Conservation (phyloP, 441 rosid genomes). For the Erysimum pusillum region DNA sequence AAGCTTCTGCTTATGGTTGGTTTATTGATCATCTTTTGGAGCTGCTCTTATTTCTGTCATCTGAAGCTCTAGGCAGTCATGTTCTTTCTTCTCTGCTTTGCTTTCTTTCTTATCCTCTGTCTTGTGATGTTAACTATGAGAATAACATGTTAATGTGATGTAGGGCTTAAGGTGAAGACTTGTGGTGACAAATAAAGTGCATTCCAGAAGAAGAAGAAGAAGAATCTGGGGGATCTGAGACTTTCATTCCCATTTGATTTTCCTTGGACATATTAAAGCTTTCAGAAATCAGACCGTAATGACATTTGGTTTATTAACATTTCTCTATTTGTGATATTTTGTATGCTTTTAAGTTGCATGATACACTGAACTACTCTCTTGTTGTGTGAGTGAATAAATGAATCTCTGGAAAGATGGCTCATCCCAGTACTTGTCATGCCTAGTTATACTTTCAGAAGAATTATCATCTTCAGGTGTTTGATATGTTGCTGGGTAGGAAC, state of each 20-base stretch:
- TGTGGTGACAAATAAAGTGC: slow-evolving; percentile 38
- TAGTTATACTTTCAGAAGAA: slow-evolving; percentile 2
- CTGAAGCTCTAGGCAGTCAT: slow-evolving; percentile 2
- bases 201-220: slow-evolving; percentile 36
- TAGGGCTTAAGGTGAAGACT: slow-evolving; percentile 23
- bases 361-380: slow-evolving; percentile 13
- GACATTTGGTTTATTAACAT: slow-evolving; percentile 6
- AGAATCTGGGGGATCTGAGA: slow-evolving; percentile 22
- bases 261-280: slow-evolving; percentile 39
- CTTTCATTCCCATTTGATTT: slow-evolving; percentile 36
- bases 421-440: slow-evolving; percentile 3
- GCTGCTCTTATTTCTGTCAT: slow-evolving; percentile 22
- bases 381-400: slow-evolving; percentile 26
- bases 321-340: slow-evolving; percentile 18
- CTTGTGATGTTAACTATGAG: slow-evolving; percentile 18
- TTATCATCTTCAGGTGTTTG: slow-evolving; percentile 14
- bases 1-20: neutral
- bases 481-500: slow-evolving; percentile 10
- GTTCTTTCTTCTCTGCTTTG: slow-evolving; percentile 7
- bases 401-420: slow-evolving; percentile 7
- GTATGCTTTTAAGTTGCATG: slow-evolving; percentile 35
- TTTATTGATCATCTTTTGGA: slow-evolving; percentile 12
- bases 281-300: slow-evolving; percentile 23
- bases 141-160: slow-evolving; percentile 31
- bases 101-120: neutral